Percentiles rank a stretch among this genome's conserved stretches.
Evolutionary conservation across 305 asterid genomes (phyloP).

Genomic region (Fraxinus albicans): DNA sequence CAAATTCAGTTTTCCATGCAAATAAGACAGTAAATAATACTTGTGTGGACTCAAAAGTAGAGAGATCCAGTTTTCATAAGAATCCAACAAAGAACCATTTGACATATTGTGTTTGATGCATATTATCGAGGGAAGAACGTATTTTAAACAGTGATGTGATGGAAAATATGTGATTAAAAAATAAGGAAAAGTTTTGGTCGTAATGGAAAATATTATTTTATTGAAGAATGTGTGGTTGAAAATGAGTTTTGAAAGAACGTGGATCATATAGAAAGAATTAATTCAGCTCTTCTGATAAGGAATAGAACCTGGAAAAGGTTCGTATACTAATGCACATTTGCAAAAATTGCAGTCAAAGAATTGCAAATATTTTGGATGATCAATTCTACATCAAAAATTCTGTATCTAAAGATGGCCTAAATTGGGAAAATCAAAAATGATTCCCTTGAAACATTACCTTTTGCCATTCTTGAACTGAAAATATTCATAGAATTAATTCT

Average conservation of each 20-base stretch:
- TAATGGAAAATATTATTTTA: too few relatives aligned
- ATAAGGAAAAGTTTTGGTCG: too few relatives aligned
- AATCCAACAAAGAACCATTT: background rate
- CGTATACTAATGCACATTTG: background rate
- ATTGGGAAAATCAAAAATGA: background rate
- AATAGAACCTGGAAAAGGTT: background rate
- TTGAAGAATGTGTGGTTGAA: too few relatives aligned
- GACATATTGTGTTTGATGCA: background rate
- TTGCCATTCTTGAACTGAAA: conserved; percentile 10
- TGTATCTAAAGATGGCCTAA: background rate
- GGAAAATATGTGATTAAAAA: too few relatives aligned
- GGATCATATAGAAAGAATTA: background rate
- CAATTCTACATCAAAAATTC: too few relatives aligned
- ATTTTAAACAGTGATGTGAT: too few relatives aligned
- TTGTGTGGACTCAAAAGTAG: background rate
- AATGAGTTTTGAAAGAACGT: too few relatives aligned
- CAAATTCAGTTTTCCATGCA: background rate
- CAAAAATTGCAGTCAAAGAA: background rate
- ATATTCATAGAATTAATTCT: background rate
- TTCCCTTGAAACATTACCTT: background rate
- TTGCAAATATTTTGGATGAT: too few relatives aligned
- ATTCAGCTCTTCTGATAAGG: background rate
- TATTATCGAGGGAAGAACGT: too few relatives aligned
- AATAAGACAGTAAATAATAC: background rate
- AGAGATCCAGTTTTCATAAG: background rate